Base-by-base conservation (phyloP, 371 early-diverging fungal genomes). In the Choanephora cucurbitarum region DNA sequence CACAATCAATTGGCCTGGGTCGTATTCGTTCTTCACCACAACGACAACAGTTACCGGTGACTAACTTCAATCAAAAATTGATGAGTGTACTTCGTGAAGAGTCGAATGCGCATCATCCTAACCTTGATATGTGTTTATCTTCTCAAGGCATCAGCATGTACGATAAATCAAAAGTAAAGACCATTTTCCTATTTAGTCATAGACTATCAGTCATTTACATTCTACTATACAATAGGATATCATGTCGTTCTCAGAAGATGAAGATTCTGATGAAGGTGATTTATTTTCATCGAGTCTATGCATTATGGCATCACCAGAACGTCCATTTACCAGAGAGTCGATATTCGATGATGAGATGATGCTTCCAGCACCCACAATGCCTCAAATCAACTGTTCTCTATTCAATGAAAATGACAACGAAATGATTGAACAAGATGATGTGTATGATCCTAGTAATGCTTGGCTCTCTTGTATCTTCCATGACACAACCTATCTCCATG, bases 401-500 rank as follows among this genome's bases (percentile, higher is more conserved):
- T 37, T 37, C 14, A 11, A 37, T 14, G 13, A 37, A 11, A 3
- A 37, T 6, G 37, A 37, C 9, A 14, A 37, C 14, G 14, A 9
- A 7, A 22, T 22, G 21, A 21, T n/a, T n/a, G n/a, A n/a, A n/a
- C n/a, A 24, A 24, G 47, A 46, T 24, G 47, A 48, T 32, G 48
- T 48, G 1, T 32, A 15, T 31, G 48, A 48, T 4, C 32, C 28
- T 3, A 48, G n/a, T 6, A 32, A 31, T 31, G 48, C 22, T 48
- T 37, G 37, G 37, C 14, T 37, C 13, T 37, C 37, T 6, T 11
- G 11, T 14, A 37, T 37, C 10, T 37, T 13, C 37, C 11, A 11
- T 37, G 37, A 37, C 37, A 37, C 28, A 5, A 7, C 5, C 28
- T 28, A 28, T 37, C 10, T 13, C 37, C 37, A 37, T 37, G 37